Evolutionary conservation across 192 early-diverging fungal genomes (phyloP).

Genomic region (Coemansia sp.): DNA sequence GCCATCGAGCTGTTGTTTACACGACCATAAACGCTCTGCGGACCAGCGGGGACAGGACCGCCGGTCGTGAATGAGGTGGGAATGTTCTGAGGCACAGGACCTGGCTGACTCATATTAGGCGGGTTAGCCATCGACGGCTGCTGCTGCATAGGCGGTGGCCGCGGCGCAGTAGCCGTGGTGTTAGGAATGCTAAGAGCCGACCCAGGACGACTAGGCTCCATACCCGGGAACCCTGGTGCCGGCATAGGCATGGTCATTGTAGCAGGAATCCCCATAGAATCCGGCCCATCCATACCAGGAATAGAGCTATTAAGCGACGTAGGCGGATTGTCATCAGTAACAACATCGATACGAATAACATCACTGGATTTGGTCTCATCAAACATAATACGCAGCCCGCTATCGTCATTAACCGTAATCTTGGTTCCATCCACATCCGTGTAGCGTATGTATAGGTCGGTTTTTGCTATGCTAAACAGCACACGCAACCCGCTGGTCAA

Average conservation of each 20-base stretch:
- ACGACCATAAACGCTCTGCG: constrained; percentile 18
- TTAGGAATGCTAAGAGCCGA: constrained; percentile 22
- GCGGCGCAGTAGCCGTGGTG: neutral
- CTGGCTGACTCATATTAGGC: constrained; percentile 7
- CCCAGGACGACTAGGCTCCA: constrained; percentile 25
- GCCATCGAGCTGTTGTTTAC: constrained; percentile 20
- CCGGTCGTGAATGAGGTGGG: constrained; percentile 4
- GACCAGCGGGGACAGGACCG: constrained; percentile 2
- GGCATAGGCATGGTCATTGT: constrained; percentile 44
- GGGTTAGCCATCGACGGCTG: neutral
- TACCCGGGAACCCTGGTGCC: constrained; percentile 40
- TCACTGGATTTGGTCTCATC: constrained; percentile 34
- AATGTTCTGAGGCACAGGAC: constrained; percentile 19
- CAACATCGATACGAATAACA: constrained; percentile 35
- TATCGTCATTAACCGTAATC: constrained; percentile 43
- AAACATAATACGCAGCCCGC: constrained; percentile 43
- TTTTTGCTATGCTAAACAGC: constrained; percentile 25
- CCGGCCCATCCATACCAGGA: constrained; percentile 1
- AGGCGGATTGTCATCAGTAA: constrained; percentile 13
- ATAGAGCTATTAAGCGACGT: neutral
- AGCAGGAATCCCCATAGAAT: neutral
- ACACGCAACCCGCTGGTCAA: constrained; percentile 36
- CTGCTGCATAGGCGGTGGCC: neutral
- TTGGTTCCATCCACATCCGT: constrained; percentile 30
- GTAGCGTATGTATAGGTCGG: constrained; percentile 35